These are phyloP conservation scores for Backusella sp. DNA, from an alignment of 192 early-diverging fungal species.

Conservation along the genomic window DNA sequence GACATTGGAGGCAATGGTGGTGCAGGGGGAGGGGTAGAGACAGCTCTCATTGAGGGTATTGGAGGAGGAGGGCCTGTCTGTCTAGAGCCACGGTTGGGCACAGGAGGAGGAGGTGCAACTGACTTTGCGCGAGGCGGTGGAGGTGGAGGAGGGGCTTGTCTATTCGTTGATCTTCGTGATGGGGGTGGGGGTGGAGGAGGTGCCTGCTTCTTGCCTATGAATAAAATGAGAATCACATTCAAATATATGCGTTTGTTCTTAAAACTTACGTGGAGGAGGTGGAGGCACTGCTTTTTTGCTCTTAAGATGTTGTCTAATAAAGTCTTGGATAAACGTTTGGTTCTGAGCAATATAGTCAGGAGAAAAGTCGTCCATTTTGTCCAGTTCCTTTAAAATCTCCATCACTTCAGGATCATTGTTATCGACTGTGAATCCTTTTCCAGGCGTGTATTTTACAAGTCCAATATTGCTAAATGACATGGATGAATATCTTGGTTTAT, in stretches of 20 bases:
- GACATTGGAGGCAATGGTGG: background rate
- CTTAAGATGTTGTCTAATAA: slow-evolving; percentile 55
- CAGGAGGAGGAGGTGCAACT: slow-evolving; percentile 29
- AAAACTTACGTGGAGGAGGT: background rate
- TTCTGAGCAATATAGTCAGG: slow-evolving; percentile 62
- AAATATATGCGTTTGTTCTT: background rate
- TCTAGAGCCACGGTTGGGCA: slow-evolving; percentile 15
- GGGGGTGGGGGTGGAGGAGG: slow-evolving; percentile 27
- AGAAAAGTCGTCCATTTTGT: slow-evolving; percentile 54
- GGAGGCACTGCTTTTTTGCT: background rate
- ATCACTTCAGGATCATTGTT: slow-evolving; percentile 71
- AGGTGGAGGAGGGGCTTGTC: slow-evolving; percentile 30
- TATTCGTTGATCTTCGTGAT: slow-evolving; percentile 16
- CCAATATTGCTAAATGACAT: slow-evolving; percentile 42
- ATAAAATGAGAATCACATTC: background rate
- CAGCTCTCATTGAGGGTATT: background rate
- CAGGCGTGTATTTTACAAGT: slow-evolving; percentile 55
- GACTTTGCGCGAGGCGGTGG: slow-evolving; percentile 26
- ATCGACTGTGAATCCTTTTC: slow-evolving; percentile 60
- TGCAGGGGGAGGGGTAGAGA: slow-evolving; percentile 6
- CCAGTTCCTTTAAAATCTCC: slow-evolving; percentile 59
- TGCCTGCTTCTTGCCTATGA: slow-evolving; percentile 33
- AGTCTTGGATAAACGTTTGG: slow-evolving; percentile 63
- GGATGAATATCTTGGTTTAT: background rate
- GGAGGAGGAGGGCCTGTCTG: slow-evolving; percentile 18